phyloP scores from a whole-genome alignment of 2,329 filamentous ascomycete species.

The Akanthomyces dipterigenus region DNA sequence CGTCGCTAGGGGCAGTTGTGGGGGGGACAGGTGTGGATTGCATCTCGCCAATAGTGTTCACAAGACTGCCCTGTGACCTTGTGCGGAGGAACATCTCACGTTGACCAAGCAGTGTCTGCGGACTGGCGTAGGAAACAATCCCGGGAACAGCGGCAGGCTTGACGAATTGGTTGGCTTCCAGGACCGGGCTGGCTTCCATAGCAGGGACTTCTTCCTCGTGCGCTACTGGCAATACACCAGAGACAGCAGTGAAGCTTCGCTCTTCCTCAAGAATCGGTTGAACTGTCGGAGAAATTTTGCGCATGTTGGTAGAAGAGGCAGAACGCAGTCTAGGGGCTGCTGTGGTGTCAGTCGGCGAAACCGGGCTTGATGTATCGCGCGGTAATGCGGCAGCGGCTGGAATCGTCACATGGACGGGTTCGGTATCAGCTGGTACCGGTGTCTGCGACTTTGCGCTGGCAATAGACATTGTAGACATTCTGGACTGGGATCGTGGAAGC shows the following conservation, averaged over 20 bases:
- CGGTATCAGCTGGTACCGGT: background rate
- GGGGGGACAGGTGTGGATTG: conserved; percentile 15
- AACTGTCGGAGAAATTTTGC: conserved; percentile 24
- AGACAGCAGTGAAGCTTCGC: background rate
- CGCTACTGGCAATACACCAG: conserved; percentile 12
- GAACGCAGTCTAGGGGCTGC: conserved; percentile 16
- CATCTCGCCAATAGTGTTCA: conserved; percentile 21
- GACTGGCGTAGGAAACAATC: conserved; percentile 43
- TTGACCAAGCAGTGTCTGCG: conserved; percentile 50
- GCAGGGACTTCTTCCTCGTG: conserved; percentile 18
- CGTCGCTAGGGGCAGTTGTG: conserved; percentile 32
- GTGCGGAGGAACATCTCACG: conserved; percentile 48
- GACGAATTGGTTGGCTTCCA: background rate
- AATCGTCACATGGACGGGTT: background rate
- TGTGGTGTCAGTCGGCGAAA: conserved; percentile 13
- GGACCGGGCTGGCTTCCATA: background rate
- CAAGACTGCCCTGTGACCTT: conserved; percentile 39
- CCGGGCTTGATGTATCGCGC: background rate
- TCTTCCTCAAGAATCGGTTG: conserved; percentile 41
- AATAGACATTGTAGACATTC: conserved; percentile 18
- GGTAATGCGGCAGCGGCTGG: background rate
- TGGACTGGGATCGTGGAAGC: conserved; percentile 24
- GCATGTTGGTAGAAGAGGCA: conserved; percentile 17
- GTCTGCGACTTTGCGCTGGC: background rate
- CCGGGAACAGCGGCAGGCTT: conserved; percentile 31